Base-by-base conservation (phyloP, 768 basidiomycete genomes). In the Ramaria sp. region DNA sequence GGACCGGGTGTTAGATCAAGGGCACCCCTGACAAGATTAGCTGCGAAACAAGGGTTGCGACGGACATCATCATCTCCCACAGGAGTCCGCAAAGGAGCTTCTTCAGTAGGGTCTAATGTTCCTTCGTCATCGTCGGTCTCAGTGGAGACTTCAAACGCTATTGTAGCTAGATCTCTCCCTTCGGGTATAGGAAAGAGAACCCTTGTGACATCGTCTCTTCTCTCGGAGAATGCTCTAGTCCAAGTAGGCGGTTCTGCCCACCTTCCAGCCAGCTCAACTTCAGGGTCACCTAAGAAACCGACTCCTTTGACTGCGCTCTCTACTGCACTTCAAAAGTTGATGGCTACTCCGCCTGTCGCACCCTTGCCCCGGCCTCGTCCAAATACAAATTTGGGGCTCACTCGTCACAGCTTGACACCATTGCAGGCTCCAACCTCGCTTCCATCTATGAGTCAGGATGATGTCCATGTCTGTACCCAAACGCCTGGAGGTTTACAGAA, bases 221-320 rank as follows among this genome's bases (percentile, higher is more conserved):
- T 6, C 25, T 16, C 45, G 3, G 28, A 27, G 45, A 27, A 16
- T 47, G 3, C 45, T 30, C n/a, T 2, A 24, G 20, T 47, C 45
- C 4, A 3, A 47, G 3, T 7, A 18, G 16, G 39, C 18, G 16
- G 39, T n/a, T n/a, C 24, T 25, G 25, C 8, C 45, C 15, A 24
- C 45, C 28, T 30, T 24, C 22, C 15, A 22, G 12, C 22, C 18
- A 27, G 24, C 25, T 47, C 37, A 52, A 39, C 2, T 18, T 28
- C 32, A 34, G 34, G 18, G 24, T 53, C 53, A 28, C 42, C 53
- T 12, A 36, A 25, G 18, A 34, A 38, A 27, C 44, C 53, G 24
- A 44, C 53, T 10, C 44, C 53, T 32, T n/a, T 55, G 20, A 25
- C 45, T 47, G 53, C 53, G 30, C 53, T 55, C 3, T 55, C 53